Evolutionary conservation across 306 rosid species (phyloP).

Genomic region (Albizia julibrissin): DNA sequence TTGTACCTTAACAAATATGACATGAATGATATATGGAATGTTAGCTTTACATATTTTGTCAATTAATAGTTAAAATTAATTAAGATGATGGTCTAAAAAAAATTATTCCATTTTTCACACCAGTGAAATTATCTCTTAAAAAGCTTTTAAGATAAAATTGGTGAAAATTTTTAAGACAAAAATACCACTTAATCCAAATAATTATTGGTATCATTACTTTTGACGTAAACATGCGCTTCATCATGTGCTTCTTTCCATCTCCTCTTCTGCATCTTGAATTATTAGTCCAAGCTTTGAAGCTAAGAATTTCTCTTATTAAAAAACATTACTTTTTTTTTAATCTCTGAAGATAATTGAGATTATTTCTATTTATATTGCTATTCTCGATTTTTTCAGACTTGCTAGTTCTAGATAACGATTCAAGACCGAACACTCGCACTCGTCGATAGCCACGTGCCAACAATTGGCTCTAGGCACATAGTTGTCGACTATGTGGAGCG

Average conservation of each 20-base stretch:
- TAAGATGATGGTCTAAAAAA: too few species aligned
- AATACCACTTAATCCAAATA: too few species aligned
- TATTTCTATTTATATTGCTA: neutral
- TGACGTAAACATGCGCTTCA: neutral
- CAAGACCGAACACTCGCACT: neutral
- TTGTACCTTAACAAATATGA: too few species aligned
- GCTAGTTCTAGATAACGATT: neutral
- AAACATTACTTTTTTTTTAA: neutral
- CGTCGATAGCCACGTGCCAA: neutral
- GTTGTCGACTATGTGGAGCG: neutral
- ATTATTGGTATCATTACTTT: neutral
- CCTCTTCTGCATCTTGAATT: neutral
- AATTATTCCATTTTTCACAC: too few species aligned
- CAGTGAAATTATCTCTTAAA: too few species aligned
- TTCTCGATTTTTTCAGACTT: neutral
- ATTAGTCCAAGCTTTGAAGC: slow-evolving; percentile 9
- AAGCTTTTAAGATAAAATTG: too few species aligned
- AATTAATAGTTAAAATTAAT: too few species aligned
- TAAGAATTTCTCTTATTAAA: neutral
- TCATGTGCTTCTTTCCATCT: neutral
- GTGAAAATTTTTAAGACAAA: too few species aligned
- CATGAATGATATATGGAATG: too few species aligned
- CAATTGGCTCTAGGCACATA: neutral
- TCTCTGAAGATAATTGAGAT: neutral
- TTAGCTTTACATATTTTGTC: too few species aligned